phyloP scores from a whole-genome alignment of 805 yeast species.

The Metschnikowia reukaufii region DNA sequence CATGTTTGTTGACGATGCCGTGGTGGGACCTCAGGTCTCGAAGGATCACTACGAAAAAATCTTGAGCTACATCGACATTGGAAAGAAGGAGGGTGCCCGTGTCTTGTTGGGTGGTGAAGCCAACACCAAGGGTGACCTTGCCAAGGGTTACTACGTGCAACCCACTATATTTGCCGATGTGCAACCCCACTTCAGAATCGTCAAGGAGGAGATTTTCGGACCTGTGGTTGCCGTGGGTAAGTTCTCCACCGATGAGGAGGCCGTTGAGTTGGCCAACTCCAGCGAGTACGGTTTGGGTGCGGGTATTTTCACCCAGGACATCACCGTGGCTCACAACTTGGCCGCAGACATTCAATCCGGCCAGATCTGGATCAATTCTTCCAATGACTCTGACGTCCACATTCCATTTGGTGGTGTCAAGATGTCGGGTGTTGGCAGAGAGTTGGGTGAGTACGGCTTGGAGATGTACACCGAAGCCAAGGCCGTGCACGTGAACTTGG shows the following conservation, averaged over 20 bases:
- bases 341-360: conserved; percentile 66
- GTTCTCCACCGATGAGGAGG: conserved; percentile 69
- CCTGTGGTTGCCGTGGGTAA: conserved; percentile 74
- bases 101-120: conserved; percentile 42
- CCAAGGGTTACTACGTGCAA: conserved; percentile 63
- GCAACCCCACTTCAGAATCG: conserved; percentile 60
- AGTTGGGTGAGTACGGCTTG: conserved; percentile 73
- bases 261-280: conserved; percentile 64
- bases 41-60: conserved; percentile 57
- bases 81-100: conserved; percentile 46
- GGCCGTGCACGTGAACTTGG: conserved; percentile 73
- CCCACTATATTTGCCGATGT: conserved; percentile 81
- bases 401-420: conserved; percentile 84
- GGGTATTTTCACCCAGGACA: conserved; percentile 70
- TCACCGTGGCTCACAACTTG: conserved; percentile 62
- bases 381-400: conserved; percentile 61
- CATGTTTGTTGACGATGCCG: conserved; percentile 47
- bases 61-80: conserved; percentile 41
- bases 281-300: conserved; percentile 81
- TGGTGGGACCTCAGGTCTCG: conserved; percentile 64
- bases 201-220: conserved; percentile 83
- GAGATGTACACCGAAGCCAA: conserved; percentile 70
- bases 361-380: conserved; percentile 66
- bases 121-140: conserved; percentile 36
- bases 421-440: conserved; percentile 78